These are phyloP conservation scores for Canariomyces notabilis DNA, from an alignment of 2,329 filamentous ascomycete genomes.

Conservation along the genomic window DNA sequence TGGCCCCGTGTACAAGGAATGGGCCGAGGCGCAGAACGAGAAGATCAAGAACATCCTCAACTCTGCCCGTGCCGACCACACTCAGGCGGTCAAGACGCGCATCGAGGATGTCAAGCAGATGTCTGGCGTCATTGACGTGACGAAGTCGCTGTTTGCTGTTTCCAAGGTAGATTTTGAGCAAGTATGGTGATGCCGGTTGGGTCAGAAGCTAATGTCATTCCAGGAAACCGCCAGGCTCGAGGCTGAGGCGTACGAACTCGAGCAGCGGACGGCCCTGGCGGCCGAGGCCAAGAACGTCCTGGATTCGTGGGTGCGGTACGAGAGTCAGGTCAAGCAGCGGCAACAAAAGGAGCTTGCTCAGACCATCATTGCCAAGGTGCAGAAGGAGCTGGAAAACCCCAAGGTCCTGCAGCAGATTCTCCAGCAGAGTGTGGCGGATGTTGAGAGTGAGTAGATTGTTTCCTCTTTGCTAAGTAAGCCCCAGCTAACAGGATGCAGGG, in stretches of 20 bases:
- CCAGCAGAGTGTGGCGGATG: constrained; percentile 89
- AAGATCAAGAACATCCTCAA: constrained; percentile 97
- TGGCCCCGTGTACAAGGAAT: constrained; percentile 86
- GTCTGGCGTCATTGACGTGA: constrained; percentile 88
- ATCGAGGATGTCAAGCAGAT: constrained; percentile 95
- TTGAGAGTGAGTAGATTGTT: constrained; percentile 69
- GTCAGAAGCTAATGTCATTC: background rate
- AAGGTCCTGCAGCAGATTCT: constrained; percentile 97
- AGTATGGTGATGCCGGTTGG: background rate
- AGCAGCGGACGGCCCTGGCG: constrained; percentile 90
- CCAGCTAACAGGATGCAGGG: constrained; percentile 40
- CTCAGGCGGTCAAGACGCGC: constrained; percentile 86
- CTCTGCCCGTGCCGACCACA: constrained; percentile 89
- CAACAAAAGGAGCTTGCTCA: constrained; percentile 96
- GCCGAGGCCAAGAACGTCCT: constrained; percentile 91
- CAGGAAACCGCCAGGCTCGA: constrained; percentile 96
- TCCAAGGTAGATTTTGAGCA: constrained; percentile 70
- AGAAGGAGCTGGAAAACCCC: constrained; percentile 98
- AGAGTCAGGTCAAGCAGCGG: constrained; percentile 96
- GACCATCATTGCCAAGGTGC: constrained; percentile 91
- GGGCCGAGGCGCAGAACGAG: constrained; percentile 81
- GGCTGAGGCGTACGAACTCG: constrained; percentile 91
- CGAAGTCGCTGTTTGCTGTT: constrained; percentile 94
- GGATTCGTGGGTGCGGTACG: constrained; percentile 98
- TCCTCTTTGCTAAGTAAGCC: background rate